Percentiles rank a stretch among this genome's conserved stretches.
These are phyloP conservation scores for Xerocomus tenax DNA, from an alignment of 1,284 basidiomycete genomes.

Conservation along the genomic window DNA sequence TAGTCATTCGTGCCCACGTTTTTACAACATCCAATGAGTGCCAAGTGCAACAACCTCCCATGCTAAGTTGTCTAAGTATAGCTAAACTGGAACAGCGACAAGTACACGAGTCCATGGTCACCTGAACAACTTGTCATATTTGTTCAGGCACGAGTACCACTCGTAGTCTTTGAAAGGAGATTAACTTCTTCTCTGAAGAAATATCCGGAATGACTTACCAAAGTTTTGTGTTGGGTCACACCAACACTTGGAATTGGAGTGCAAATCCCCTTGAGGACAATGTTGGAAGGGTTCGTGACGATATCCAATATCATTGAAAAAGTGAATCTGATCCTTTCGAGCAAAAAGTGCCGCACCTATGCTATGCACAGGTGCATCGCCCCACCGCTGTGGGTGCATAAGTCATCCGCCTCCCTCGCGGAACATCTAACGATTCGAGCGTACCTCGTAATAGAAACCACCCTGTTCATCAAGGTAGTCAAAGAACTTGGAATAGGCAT, in stretches of 20 bases:
- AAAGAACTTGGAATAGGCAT: constrained; percentile 82
- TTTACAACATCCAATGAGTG: not conserved
- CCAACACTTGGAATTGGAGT: constrained; percentile 60
- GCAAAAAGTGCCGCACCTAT: constrained; percentile 81
- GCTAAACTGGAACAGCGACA: not conserved
- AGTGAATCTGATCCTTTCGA: constrained; percentile 73
- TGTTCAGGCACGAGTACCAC: constrained; percentile 72
- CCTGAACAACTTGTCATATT: constrained; percentile 56
- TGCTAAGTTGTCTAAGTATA: not conserved
- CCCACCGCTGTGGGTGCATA: constrained; percentile 56
- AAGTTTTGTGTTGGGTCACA: constrained; percentile 58
- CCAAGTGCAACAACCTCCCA: not conserved
- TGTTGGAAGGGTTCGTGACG: constrained; percentile 76
- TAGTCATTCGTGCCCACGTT: not conserved
- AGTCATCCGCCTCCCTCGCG: not conserved
- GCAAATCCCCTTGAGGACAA: constrained; percentile 56
- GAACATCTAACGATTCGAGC: not conserved
- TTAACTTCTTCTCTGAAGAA: constrained; percentile 4
- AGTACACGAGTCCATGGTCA: constrained; percentile 7
- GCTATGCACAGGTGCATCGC: constrained; percentile 85
- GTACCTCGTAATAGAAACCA: constrained; percentile 85
- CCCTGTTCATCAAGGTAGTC: constrained; percentile 75
- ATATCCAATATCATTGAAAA: constrained; percentile 61
- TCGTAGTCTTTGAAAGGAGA: constrained; percentile 49
- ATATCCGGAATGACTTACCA: constrained; percentile 34